These are phyloP conservation scores for Ailanthus altissimus DNA, from an alignment of 345 rosid genomes.

Conservation along the genomic window DNA sequence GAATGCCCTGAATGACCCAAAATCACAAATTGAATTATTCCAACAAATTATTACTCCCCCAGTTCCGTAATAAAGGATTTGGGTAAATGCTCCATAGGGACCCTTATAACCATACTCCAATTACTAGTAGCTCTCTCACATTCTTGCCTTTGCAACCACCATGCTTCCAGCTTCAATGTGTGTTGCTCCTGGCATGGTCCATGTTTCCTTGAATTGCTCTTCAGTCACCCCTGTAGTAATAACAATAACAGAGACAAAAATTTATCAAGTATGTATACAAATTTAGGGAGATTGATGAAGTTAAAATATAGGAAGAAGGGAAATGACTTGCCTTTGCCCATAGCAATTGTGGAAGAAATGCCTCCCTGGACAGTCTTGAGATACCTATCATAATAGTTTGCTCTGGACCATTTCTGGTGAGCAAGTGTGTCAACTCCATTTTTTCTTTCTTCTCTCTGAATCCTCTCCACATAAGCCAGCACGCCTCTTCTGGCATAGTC, in stretches of 20 bases:
- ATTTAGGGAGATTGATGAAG: slow-evolving; percentile 5
- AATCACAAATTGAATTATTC: slow-evolving; percentile 27
- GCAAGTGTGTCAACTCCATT: slow-evolving; percentile 92
- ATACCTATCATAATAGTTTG: slow-evolving; percentile 84
- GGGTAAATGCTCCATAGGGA: slow-evolving; percentile 18
- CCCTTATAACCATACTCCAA: background rate
- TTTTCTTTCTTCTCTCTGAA: slow-evolving; percentile 94
- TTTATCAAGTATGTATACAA: background rate
- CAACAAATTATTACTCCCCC: slow-evolving; percentile 33
- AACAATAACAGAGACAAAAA: background rate
- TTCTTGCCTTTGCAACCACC: slow-evolving; percentile 77
- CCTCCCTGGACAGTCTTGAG: slow-evolving; percentile 96
- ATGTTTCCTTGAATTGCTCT: slow-evolving; percentile 91
- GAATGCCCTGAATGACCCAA: slow-evolving; percentile 19
- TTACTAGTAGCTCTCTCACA: slow-evolving; percentile 40
- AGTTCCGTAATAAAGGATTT: slow-evolving; percentile 31
- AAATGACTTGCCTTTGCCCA: slow-evolving; percentile 79
- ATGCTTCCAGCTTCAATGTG: slow-evolving; percentile 48
- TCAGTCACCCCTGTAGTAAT: slow-evolving; percentile 76
- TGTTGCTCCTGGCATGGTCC: slow-evolving; percentile 67
- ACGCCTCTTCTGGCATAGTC: slow-evolving; percentile 87
- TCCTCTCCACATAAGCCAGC: slow-evolving; percentile 95
- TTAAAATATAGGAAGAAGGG: background rate
- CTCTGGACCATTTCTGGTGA: slow-evolving; percentile 99
- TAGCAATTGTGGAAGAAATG: slow-evolving; percentile 93